These are phyloP conservation scores for Neurospora sp. DNA, from an alignment of 495 filamentous ascomycete species.

Conservation along the genomic window DNA sequence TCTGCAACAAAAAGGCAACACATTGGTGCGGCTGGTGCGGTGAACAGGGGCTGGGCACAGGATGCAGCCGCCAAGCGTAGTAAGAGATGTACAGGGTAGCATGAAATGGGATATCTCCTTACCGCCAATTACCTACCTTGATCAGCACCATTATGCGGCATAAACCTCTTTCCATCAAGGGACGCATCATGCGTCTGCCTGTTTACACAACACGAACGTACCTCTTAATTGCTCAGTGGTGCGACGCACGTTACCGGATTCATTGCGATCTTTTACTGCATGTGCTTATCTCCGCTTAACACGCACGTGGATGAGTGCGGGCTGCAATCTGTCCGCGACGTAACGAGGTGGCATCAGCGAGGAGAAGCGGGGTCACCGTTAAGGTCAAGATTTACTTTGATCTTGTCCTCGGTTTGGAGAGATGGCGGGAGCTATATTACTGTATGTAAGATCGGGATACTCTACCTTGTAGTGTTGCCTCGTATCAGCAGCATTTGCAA, in stretches of 20 bases:
- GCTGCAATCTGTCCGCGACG: not conserved
- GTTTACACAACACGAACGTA: not conserved
- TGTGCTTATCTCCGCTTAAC: not conserved
- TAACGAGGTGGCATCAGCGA: not conserved
- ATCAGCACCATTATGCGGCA: not conserved
- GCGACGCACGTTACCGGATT: not conserved
- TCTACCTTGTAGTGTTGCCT: not conserved
- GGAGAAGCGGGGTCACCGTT: not conserved
- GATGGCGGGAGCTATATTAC: not conserved
- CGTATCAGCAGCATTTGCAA: not conserved
- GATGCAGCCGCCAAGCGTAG: not conserved
- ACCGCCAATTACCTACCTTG: not conserved
- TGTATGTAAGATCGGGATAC: not conserved
- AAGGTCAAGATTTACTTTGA: not conserved
- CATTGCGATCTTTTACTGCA: not conserved
- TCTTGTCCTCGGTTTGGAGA: not conserved
- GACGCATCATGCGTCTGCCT: not conserved
- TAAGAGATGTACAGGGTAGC: not conserved
- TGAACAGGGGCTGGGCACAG: not conserved
- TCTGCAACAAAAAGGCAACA: not conserved
- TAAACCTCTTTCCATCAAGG: not conserved
- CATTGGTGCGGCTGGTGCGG: not conserved
- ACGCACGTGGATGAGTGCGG: not conserved
- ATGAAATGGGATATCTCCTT: not conserved
- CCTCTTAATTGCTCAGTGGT: not conserved